Percentiles rank a stretch among this genome's conserved stretches.
These are phyloP conservation scores for Oxytropis ochrocephala DNA, from an alignment of 306 rosid species.

Conservation along the genomic window DNA sequence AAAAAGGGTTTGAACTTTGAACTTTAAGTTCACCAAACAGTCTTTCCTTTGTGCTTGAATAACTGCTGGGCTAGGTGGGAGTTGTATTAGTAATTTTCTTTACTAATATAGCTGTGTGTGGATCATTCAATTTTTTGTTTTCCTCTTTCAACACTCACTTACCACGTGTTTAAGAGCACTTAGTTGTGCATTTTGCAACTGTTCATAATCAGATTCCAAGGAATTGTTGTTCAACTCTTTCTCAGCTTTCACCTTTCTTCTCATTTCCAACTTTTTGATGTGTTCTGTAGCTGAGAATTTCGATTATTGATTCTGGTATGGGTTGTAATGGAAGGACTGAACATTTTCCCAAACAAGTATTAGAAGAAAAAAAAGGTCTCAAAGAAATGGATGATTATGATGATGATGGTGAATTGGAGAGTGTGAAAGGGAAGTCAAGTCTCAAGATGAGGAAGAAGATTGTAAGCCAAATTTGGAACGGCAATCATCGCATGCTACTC, in stretches of 20 bases:
- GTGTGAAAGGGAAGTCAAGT: not conserved
- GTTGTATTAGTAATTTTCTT: not conserved
- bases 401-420: not conserved
- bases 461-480: not conserved
- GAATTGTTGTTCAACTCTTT: conserved; percentile 4
- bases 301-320: conserved; percentile 21
- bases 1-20: conserved; percentile 21
- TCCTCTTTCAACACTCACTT: conserved; percentile 4
- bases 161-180: not conserved
- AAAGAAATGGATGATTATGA: conserved; percentile 14
- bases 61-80: conserved; percentile 18
- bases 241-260: conserved; percentile 5
- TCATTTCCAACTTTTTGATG: conserved; percentile 8
- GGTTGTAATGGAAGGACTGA: conserved; percentile 42
- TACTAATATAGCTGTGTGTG: not conserved
- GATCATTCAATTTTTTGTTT: not conserved
- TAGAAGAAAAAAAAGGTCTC: conserved; percentile 22
- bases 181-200: not conserved
- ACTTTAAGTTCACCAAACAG: conserved; percentile 34
- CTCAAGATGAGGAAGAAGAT: conserved; percentile 17
- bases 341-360: conserved; percentile 13
- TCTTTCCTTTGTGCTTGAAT: conserved; percentile 24
- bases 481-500: conserved; percentile 14
- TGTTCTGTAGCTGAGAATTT: not conserved
- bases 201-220: conserved; percentile 9